phyloP scores from a whole-genome alignment of 2,329 filamentous ascomycete genomes.

The Colletotrichum sp. region DNA sequence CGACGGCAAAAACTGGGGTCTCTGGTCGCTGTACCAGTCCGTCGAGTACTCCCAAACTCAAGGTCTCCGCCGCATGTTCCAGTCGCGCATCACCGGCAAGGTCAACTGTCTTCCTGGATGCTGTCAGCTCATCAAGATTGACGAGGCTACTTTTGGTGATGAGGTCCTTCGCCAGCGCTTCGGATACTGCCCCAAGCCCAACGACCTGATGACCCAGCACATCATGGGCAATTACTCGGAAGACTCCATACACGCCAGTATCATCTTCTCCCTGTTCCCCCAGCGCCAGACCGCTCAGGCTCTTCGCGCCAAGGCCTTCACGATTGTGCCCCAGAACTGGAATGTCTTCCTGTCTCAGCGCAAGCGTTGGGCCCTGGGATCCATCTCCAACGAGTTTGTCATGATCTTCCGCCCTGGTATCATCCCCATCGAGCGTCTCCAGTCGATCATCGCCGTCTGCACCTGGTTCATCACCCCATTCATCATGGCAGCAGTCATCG shows the following conservation, averaged over 20 bases:
- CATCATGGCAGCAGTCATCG: conserved; percentile 43
- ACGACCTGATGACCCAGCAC: conserved; percentile 51
- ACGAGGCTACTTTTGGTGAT: conserved; percentile 53
- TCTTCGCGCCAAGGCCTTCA: conserved; percentile 50
- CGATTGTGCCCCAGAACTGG: conserved; percentile 48
- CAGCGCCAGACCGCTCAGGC: conserved; percentile 50
- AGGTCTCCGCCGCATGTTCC: conserved; percentile 51
- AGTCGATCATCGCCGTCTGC: conserved; percentile 49
- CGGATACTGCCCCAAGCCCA: conserved; percentile 53
- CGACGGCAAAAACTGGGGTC: conserved; percentile 41
- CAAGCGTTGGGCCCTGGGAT: conserved; percentile 53
- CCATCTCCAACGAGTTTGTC: conserved; percentile 53
- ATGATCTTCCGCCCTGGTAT: conserved; percentile 49
- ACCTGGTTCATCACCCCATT: conserved; percentile 52
- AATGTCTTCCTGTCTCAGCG: conserved; percentile 53
- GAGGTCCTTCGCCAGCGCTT: conserved; percentile 49
- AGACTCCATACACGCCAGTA: conserved; percentile 53
- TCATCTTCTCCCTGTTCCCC: conserved; percentile 51
- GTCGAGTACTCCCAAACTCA: conserved; percentile 54
- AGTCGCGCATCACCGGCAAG: conserved; percentile 53
- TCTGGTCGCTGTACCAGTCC: conserved; percentile 52
- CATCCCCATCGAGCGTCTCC: conserved; percentile 46
- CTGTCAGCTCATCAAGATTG: conserved; percentile 54
- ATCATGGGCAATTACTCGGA: conserved; percentile 55
- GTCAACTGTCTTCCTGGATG: conserved; percentile 54